These are phyloP conservation scores for Botryosphaeria dothidea DNA, from an alignment of 2,329 filamentous ascomycete species.

Conservation along the genomic window DNA sequence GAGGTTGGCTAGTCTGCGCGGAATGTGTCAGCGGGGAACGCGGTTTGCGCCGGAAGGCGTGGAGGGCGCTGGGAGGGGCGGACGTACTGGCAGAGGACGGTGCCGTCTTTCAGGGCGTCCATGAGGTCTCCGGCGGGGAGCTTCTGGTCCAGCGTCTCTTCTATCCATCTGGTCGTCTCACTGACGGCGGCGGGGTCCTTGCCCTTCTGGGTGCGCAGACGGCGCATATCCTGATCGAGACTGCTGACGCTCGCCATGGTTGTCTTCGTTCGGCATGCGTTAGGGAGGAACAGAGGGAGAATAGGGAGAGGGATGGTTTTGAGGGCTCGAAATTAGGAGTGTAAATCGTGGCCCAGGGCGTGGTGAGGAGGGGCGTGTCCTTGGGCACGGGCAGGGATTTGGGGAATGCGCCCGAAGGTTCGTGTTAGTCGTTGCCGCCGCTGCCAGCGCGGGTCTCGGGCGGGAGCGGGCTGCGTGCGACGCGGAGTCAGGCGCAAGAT, in stretches of 20 bases:
- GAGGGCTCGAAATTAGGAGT: background rate
- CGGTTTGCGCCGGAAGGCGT: background rate
- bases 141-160: conserved; percentile 72
- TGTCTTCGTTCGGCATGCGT: conserved; percentile 6
- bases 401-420: conserved; percentile 4
- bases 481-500: background rate
- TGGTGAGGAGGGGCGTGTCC: conserved; percentile 13
- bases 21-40: conserved; percentile 2
- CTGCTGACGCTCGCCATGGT: conserved; percentile 90
- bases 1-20: conserved; percentile 74
- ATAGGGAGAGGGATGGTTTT: conserved; percentile 23
- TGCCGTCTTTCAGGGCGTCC: conserved; percentile 84
- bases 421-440: conserved; percentile 5
- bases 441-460: conserved; percentile 6
- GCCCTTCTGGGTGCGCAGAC: conserved; percentile 88
- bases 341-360: conserved; percentile 12
- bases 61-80: background rate
- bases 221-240: conserved; percentile 93
- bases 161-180: conserved; percentile 84
- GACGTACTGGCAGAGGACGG: conserved; percentile 82
- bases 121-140: conserved; percentile 76
- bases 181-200: conserved; percentile 89
- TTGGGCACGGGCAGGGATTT: conserved; percentile 14
- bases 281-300: background rate
- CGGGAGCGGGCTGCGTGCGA: background rate